These are phyloP conservation scores for Termitomyces sp. DNA, from an alignment of 768 basidiomycete species.

Conservation along the genomic window DNA sequence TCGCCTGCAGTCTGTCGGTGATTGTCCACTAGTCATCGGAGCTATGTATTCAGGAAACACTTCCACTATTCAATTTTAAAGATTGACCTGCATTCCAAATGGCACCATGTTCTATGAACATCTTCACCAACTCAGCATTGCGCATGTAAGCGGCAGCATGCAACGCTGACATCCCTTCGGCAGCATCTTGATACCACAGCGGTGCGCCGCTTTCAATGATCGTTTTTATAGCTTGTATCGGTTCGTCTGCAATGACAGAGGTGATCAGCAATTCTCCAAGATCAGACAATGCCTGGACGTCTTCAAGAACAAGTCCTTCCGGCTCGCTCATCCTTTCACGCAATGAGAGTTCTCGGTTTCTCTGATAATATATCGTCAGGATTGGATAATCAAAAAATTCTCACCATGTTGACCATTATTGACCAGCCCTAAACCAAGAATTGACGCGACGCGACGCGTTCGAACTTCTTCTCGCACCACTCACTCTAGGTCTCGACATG, in stretches of 20 bases:
- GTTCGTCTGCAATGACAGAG: conserved; percentile 45
- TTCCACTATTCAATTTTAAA: neutral
- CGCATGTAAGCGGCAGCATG: conserved; percentile 84
- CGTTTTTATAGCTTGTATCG: conserved; percentile 40
- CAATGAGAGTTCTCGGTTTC: neutral
- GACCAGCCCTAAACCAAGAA: conserved; percentile 43
- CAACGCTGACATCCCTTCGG: conserved; percentile 73
- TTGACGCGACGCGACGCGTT: conserved; percentile 55
- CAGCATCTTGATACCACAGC: conserved; percentile 84
- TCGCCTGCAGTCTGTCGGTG: conserved; percentile 84
- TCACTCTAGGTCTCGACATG: conserved; percentile 34
- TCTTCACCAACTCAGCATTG: conserved; percentile 55
- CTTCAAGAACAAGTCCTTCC: conserved; percentile 10
- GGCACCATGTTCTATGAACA: conserved; percentile 77
- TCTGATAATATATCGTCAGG: too few species aligned
- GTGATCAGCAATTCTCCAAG: conserved; percentile 58
- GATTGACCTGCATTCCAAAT: conserved; percentile 80
- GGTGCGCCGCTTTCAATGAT: conserved; percentile 68
- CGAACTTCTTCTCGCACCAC: conserved; percentile 11
- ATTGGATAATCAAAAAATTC: neutral
- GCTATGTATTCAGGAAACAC: neutral
- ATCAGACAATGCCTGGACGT: conserved; percentile 40
- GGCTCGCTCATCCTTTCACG: conserved; percentile 20
- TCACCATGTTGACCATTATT: conserved; percentile 17
- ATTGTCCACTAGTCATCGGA: conserved; percentile 55